Percentiles rank a stretch among this genome's conserved stretches.
Evolutionary conservation across 75 land plant species (phyloP).

Genomic region (Pinus albicaulis): DNA sequence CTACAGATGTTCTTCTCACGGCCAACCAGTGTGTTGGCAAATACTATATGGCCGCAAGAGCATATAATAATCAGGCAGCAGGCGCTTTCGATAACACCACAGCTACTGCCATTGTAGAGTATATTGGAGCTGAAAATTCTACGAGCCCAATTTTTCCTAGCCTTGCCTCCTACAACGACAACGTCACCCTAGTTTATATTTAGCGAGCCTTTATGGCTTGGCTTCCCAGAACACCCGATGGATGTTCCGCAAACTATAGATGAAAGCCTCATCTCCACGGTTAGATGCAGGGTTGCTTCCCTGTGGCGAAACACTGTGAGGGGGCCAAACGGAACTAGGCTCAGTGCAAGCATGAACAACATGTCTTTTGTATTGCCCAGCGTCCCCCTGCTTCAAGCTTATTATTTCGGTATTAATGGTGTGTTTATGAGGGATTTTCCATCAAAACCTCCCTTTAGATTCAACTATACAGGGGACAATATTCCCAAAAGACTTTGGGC

Average conservation of each 20-base stretch:
- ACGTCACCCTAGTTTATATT: constrained; percentile 26
- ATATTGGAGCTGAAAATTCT: background rate
- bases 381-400: constrained; percentile 28
- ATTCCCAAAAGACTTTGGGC: background rate
- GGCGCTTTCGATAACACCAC: constrained; percentile 37
- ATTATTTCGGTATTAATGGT: constrained; percentile 6
- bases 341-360: constrained; percentile 22
- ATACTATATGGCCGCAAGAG: constrained; percentile 25
- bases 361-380: constrained; percentile 19
- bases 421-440: constrained; percentile 26
- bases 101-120: constrained; percentile 20
- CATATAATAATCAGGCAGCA: constrained; percentile 14
- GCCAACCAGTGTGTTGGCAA: constrained; percentile 22
- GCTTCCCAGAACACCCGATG: constrained; percentile 6
- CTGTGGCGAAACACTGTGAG: constrained; percentile 10
- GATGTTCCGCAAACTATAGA: constrained; percentile 10
- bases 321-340: constrained; percentile 5
- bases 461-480: constrained; percentile 18
- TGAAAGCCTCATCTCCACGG: constrained; percentile 48
- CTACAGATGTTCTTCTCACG: constrained; percentile 40
- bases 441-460: constrained; percentile 5
- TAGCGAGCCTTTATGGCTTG: constrained; percentile 35
- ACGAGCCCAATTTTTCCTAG: background rate
- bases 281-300: constrained; percentile 46
- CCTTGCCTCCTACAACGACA: constrained; percentile 46